phyloP scores from a whole-genome alignment of 371 early-diverging fungal species.

The Circinella umbellata region DNA sequence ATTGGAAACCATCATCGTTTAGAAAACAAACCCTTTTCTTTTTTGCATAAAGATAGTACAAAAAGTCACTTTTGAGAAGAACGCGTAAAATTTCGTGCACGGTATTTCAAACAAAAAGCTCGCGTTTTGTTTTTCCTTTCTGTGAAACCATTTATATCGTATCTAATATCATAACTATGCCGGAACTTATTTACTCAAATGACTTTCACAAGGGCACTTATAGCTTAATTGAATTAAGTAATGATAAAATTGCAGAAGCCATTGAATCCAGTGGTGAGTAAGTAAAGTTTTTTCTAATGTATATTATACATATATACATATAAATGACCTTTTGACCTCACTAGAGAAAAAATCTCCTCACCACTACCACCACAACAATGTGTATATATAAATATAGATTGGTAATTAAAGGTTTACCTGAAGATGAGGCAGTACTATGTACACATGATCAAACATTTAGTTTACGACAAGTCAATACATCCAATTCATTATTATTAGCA shows the following conservation, averaged over 20 bases:
- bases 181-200: slow-evolving; percentile 29
- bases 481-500: slow-evolving; percentile 52
- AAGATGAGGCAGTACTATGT: slow-evolving; percentile 65
- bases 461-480: slow-evolving; percentile 57
- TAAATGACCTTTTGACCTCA: too few relatives aligned
- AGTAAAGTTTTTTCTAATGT: slow-evolving; percentile 1
- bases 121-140: too few relatives aligned
- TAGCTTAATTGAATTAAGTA: slow-evolving; percentile 29
- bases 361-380: background rate
- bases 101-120: too few relatives aligned
- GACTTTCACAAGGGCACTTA: slow-evolving; percentile 32
- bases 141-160: too few relatives aligned
- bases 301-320: too few relatives aligned
- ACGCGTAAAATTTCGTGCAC: too few relatives aligned
- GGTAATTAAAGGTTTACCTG: slow-evolving; percentile 49
- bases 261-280: slow-evolving; percentile 36
- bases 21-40: too few relatives aligned
- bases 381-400: slow-evolving; percentile 21
- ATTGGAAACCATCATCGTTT: too few relatives aligned
- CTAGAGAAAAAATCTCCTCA: too few relatives aligned
- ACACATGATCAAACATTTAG: slow-evolving; percentile 50
- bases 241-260: slow-evolving; percentile 24
- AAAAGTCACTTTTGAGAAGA: too few relatives aligned
- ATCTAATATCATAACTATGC: slow-evolving; percentile 11
- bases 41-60: too few relatives aligned